These are phyloP conservation scores for Backusella circina DNA, from an alignment of 192 early-diverging fungal genomes.

Conservation along the genomic window DNA sequence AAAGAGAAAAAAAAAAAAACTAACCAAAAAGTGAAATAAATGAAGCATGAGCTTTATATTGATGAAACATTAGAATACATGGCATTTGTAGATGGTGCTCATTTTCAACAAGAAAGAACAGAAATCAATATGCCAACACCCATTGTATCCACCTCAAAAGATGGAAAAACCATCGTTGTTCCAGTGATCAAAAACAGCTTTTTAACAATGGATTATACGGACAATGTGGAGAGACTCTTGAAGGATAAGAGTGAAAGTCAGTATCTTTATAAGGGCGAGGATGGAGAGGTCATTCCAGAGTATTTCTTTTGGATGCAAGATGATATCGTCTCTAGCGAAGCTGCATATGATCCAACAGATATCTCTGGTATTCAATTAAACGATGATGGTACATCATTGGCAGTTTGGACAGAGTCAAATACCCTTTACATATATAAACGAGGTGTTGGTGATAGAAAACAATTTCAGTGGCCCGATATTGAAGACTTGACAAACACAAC, in stretches of 20 bases:
- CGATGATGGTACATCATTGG: slow-evolving; percentile 19
- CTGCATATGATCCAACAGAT: neutral
- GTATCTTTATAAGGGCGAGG: slow-evolving; percentile 1
- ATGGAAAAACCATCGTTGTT: slow-evolving; percentile 7
- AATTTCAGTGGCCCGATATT: neutral
- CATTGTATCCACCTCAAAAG: slow-evolving; percentile 4
- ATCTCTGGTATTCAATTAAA: slow-evolving; percentile 22
- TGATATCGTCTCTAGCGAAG: neutral
- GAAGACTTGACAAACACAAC: neutral
- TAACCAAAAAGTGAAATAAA: too few species aligned
- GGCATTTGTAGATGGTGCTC: slow-evolving; percentile 21
- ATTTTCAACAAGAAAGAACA: slow-evolving; percentile 22
- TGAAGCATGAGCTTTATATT: slow-evolving; percentile 7
- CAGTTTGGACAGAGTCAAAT: slow-evolving; percentile 26
- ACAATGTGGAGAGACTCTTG: neutral
- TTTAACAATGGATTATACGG: slow-evolving; percentile 21
- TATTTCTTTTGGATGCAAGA: slow-evolving; percentile 12
- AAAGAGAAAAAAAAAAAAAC: neutral
- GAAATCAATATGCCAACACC: slow-evolving; percentile 3
- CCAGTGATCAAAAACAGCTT: slow-evolving; percentile 10
- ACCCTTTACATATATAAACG: slow-evolving; percentile 30
- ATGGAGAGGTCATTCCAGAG: slow-evolving; percentile 15
- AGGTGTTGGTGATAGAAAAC: slow-evolving; percentile 14
- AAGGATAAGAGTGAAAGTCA: neutral
- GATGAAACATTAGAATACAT: slow-evolving; percentile 21